Conservation (phyloP, 176 grass and related monocot species). For the Tuctoria greenei region DNA sequence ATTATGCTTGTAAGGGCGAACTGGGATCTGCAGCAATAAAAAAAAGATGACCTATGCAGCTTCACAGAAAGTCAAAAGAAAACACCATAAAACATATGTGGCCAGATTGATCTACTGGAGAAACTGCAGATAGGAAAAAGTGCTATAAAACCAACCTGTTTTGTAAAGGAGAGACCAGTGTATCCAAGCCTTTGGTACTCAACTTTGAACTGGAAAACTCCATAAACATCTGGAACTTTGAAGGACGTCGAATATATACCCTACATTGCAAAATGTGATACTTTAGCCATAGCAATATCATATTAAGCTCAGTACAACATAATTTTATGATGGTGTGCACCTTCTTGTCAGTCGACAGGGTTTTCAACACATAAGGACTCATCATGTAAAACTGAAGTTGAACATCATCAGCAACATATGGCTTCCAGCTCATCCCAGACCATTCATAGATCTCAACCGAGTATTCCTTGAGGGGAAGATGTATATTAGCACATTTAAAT, state of each 20-base stretch:
- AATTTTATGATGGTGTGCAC: constrained; percentile 25
- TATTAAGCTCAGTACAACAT: constrained; percentile 22
- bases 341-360: constrained; percentile 70
- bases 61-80: not conserved
- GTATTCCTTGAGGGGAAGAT: constrained; percentile 70
- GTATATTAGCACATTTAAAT: constrained; percentile 36
- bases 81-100: not conserved
- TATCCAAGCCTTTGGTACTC: constrained; percentile 93
- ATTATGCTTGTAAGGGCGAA: constrained; percentile 83
- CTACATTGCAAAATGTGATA: constrained; percentile 34
- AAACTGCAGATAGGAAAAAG: not conserved
- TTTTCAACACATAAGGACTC: constrained; percentile 96
- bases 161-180: constrained; percentile 85
- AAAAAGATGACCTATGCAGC: constrained; percentile 26
- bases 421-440: constrained; percentile 95
- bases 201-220: constrained; percentile 98
- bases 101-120: constrained; percentile 1
- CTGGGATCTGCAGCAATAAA: constrained; percentile 74
- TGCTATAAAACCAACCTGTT: constrained; percentile 60
- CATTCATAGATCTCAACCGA: constrained; percentile 98
- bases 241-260: constrained; percentile 86
- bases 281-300: constrained; percentile 37
- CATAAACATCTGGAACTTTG: constrained; percentile 99
- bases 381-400: constrained; percentile 99
- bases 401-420: constrained; percentile 93